Base-by-base conservation (phyloP, 2,329 filamentous ascomycete genomes). In the Calycina herbarum region DNA sequence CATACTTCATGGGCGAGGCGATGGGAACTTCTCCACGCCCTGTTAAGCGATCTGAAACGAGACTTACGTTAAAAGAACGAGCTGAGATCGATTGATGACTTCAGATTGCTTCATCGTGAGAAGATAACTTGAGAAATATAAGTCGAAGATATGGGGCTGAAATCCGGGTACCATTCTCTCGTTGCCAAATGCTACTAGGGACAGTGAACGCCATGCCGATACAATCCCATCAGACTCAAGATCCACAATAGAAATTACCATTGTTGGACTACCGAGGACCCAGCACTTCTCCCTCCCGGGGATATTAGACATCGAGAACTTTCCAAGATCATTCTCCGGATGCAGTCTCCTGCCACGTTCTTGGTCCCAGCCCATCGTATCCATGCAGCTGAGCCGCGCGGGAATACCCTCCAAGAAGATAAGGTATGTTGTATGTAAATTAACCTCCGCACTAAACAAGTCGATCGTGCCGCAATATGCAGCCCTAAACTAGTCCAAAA, bases 391-490 rank as follows among this genome's bases (percentile, higher is more conserved):
- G 54, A 57, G 54, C 54, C 54, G 24, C 54, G 29, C 54, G 54
- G 54, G 54, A 57, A 57, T 33, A 57, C 27, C 24, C 24, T 57
- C 54, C 27, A 13, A 29, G 5, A 57, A 29, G 24, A 29, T 29
- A 33, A 29, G 54, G 54, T 33, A 57, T 33, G 54, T 17, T 57
- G 29, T 33, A 57, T 57, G 54, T 29, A 57, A 57, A 57, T 29
- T 57, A 29, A 29, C 27, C 27, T 24, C 54, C 13, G 27, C 29
- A 57, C 45, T 24, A 24, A 24, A 24, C 17, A 57, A 31, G 15
- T 17, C 6, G 24, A 57, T 57, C 54, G 54, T 33, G 54, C 54
- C 54, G 29, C 54, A 57, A 57, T 57, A 29, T 57, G 54, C 54
- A 57, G 54, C 54, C 54, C 54, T 57, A 57, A 29, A 29, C 10